These are phyloP conservation scores for Salix exigua DNA, from an alignment of 345 rosid genomes.

Conservation along the genomic window DNA sequence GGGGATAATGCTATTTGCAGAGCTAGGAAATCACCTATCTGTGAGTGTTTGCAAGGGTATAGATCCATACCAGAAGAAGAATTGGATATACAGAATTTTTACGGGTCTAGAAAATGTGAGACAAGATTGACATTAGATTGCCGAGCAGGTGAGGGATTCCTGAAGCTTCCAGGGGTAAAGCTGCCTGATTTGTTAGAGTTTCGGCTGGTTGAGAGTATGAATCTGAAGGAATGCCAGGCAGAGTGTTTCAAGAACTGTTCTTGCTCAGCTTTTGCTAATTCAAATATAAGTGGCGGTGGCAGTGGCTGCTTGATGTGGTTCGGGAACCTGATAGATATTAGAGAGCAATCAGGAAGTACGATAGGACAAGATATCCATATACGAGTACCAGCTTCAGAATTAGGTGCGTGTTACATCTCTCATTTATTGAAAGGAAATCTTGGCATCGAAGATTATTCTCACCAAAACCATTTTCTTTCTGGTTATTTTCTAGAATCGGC, in stretches of 20 bases:
- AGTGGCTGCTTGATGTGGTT: conserved; percentile 38
- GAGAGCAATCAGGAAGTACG: not conserved
- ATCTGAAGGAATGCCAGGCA: conserved; percentile 17
- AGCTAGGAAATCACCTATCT: not conserved
- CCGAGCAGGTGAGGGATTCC: conserved; percentile 10
- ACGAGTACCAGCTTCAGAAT: conserved; percentile 17
- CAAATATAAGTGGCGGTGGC: conserved; percentile 22
- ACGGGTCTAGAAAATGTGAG: conserved; percentile 12
- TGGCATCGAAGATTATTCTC: too few species aligned
- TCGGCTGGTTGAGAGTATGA: conserved; percentile 12
- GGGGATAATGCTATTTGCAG: conserved; percentile 29
- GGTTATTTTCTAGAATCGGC: too few species aligned
- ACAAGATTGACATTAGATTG: conserved; percentile 9
- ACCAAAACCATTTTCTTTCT: too few species aligned
- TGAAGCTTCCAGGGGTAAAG: not conserved
- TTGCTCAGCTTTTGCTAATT: conserved; percentile 29
- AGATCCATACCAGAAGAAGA: not conserved
- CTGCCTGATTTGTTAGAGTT: conserved; percentile 18
- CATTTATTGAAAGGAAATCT: too few species aligned
- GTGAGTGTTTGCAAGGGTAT: conserved; percentile 21
- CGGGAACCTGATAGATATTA: conserved; percentile 27
- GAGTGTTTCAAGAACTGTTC: conserved; percentile 29
- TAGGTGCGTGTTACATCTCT: conserved; percentile 8
- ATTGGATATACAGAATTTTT: conserved; percentile 1
- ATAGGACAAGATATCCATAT: conserved; percentile 26